These are phyloP conservation scores for Leucocoprinus birnbaumii DNA, from an alignment of 768 basidiomycete genomes.

Conservation along the genomic window DNA sequence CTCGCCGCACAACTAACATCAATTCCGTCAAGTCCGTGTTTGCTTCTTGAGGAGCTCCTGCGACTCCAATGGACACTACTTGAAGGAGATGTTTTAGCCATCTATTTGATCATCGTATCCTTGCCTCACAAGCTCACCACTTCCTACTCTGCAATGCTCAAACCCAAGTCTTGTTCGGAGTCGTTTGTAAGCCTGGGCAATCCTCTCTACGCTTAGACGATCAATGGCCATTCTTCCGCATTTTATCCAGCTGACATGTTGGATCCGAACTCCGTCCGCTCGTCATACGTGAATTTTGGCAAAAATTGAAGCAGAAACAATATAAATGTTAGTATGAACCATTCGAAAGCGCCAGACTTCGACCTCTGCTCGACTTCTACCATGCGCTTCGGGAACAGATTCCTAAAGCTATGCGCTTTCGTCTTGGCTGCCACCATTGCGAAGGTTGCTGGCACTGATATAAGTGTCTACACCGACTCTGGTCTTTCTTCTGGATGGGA, in stretches of 20 bases:
- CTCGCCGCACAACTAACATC: not conserved
- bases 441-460: constrained; percentile 27
- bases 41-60: too few species aligned
- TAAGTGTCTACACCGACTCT: constrained; percentile 38
- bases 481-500: constrained; percentile 45
- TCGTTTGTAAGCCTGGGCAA: not conserved
- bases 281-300: too few species aligned
- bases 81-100: too few species aligned
- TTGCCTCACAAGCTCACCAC: not conserved
- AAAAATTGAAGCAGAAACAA: not conserved
- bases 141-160: not conserved
- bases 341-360: not conserved
- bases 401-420: constrained; percentile 19
- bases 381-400: constrained; percentile 14
- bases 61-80: too few species aligned
- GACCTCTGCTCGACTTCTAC: not conserved
- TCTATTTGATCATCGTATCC: not conserved
- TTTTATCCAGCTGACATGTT: constrained; percentile 19
- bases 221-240: constrained; percentile 10
- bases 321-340: constrained; percentile 4
- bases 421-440: constrained; percentile 19
- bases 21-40: constrained; percentile 2
- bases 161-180: too few species aligned
- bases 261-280: constrained; percentile 24
- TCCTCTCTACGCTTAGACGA: too few species aligned